phyloP scores from a whole-genome alignment of 225 moss, liverwort and hornwort genomes.

The Sphagnum contortum region DNA sequence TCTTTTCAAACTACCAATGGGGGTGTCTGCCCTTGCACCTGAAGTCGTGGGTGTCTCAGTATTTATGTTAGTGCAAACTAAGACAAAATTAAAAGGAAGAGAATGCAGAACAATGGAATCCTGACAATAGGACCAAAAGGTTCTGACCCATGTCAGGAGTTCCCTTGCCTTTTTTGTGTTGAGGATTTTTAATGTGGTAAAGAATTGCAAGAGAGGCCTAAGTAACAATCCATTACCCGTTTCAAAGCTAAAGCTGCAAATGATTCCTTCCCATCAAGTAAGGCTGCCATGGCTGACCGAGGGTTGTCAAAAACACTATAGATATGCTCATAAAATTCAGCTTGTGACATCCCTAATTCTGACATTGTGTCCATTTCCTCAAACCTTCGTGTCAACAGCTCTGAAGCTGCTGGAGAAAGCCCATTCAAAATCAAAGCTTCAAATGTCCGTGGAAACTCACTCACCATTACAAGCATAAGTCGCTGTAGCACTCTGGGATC shows the following conservation, averaged over 20 bases:
- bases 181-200: too few species aligned
- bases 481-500: slow-evolving; percentile 32
- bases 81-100: too few species aligned
- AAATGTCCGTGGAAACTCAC: slow-evolving; percentile 43
- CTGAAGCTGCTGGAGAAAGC: slow-evolving; percentile 45
- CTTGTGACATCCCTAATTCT: slow-evolving; percentile 26
- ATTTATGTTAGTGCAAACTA: too few species aligned
- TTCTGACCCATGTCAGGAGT: too few species aligned
- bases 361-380: slow-evolving; percentile 40
- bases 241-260: slow-evolving; percentile 45
- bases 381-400: slow-evolving; percentile 41
- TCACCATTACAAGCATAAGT: slow-evolving; percentile 34
- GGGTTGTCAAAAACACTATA: slow-evolving; percentile 51
- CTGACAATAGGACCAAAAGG: too few species aligned
- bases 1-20: too few species aligned
- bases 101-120: too few species aligned
- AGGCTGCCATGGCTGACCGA: slow-evolving; percentile 32
- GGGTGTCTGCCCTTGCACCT: too few species aligned
- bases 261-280: slow-evolving; percentile 44
- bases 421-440: slow-evolving; percentile 41
- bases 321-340: slow-evolving; percentile 35
- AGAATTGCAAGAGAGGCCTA: slow-evolving; percentile 25
- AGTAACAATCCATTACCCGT: slow-evolving; percentile 32
- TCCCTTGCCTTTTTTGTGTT: too few species aligned
- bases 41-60: too few species aligned